Evolutionary conservation across 2,329 filamentous ascomycete species (phyloP).

Genomic region (Grosmannia clavigera): DNA sequence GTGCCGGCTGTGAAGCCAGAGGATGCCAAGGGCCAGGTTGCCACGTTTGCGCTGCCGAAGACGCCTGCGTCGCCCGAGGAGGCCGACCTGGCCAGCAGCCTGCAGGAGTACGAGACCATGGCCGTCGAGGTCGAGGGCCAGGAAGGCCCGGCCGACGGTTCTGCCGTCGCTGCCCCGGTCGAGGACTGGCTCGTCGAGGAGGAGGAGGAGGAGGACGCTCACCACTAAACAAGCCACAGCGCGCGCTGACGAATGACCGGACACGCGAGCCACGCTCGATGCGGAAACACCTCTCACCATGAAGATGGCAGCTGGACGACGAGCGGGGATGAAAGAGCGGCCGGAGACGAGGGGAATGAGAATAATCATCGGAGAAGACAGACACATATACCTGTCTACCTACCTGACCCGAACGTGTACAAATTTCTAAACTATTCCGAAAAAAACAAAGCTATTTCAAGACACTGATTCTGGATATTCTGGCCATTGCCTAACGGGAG

Average conservation of each 20-base stretch:
- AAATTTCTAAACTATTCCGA: not conserved
- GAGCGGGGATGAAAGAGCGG: not conserved
- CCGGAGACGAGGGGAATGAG: not conserved
- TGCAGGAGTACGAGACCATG: constrained; percentile 91
- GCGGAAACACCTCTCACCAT: not conserved
- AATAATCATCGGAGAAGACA: not conserved
- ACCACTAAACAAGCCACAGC: constrained; percentile 22
- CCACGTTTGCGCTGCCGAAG: constrained; percentile 71
- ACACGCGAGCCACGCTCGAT: not conserved
- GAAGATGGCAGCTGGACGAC: not conserved
- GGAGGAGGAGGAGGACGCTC: constrained; percentile 40
- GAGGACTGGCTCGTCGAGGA: constrained; percentile 78
- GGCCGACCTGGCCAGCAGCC: constrained; percentile 76
- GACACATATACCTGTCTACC: not conserved
- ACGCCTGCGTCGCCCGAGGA: constrained; percentile 85
- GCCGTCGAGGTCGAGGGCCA: constrained; percentile 90
- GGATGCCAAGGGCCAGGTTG: constrained; percentile 82
- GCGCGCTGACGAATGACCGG: not conserved
- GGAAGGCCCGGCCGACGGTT: constrained; percentile 47
- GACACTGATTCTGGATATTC: not conserved
- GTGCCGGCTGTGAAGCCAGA: constrained; percentile 66
- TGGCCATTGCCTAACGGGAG: not conserved
- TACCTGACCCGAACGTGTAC: not conserved
- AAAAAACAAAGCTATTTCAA: not conserved
- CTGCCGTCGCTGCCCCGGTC: constrained; percentile 43